Evolutionary conservation across 2,329 filamentous ascomycete species (phyloP).

Genomic region (Aspergillus eucalypticola): DNA sequence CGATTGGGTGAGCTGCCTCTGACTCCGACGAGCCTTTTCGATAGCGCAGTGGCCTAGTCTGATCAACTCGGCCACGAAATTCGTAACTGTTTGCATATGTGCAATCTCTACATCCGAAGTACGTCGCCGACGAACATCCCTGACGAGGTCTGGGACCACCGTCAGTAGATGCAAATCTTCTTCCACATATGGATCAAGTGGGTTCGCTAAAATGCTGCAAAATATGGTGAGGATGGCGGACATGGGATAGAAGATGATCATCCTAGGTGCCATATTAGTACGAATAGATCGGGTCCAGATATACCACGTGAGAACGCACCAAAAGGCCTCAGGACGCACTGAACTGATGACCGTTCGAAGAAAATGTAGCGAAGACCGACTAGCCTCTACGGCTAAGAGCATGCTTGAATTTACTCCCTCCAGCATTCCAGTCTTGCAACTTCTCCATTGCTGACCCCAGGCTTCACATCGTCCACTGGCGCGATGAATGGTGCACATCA

Average conservation of each 20-base stretch:
- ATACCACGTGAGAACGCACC: neutral
- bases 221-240: constrained; percentile 53
- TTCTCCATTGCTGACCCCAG: constrained; percentile 20
- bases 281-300: accelerated
- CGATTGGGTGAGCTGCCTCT: neutral
- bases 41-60: constrained; percentile 1
- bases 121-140: neutral
- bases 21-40: neutral
- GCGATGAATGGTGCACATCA: constrained; percentile 52
- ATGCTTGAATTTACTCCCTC: constrained; percentile 50
- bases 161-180: neutral
- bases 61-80: constrained; percentile 7
- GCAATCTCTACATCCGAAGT: neutral
- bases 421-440: constrained; percentile 27
- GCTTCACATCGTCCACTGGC: constrained; percentile 49
- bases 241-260: constrained; percentile 54
- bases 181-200: constrained; percentile 20
- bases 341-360: constrained; percentile 22
- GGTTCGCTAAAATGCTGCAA: constrained; percentile 50
- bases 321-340: neutral
- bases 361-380: constrained; percentile 51
- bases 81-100: neutral
- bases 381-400: constrained; percentile 51
- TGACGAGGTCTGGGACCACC: neutral
- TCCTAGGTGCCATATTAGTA: constrained; percentile 32